Conservation (phyloP, 805 yeast species). For the Saccharomycopsis sp. region DNA sequence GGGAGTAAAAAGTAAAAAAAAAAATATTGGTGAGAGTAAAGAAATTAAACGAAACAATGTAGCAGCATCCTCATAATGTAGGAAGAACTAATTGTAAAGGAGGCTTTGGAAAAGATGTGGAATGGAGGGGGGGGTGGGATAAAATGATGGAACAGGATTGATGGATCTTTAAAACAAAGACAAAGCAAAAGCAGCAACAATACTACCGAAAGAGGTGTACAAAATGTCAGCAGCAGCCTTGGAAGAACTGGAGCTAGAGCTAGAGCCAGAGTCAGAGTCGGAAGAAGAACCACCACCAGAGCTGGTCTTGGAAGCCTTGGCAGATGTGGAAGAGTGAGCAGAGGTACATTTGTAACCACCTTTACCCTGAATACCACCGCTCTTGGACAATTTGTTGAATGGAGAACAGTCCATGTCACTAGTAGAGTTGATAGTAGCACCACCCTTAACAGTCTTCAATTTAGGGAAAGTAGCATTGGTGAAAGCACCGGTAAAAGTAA, state of each 20-base stretch:
- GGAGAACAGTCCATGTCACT: conserved; percentile 76
- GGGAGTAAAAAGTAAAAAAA: no score
- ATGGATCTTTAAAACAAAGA: conserved; percentile 37
- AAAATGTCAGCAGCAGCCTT: conserved; percentile 31
- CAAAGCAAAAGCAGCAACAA: conserved; percentile 40
- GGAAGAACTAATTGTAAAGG: background rate
- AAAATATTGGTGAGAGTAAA: no score
- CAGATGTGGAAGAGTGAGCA: conserved; percentile 43
- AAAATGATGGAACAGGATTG: background rate
- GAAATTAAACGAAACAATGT: no score
- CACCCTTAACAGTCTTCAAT: conserved; percentile 81
- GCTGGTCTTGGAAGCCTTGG: conserved; percentile 28
- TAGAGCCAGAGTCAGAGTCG: conserved; percentile 31
- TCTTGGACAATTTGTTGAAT: conserved; percentile 61
- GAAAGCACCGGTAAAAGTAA: conserved; percentile 71
- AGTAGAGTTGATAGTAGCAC: conserved; percentile 69
- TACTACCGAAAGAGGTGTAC: conserved; percentile 38
- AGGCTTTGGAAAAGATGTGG: background rate
- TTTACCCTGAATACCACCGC: conserved; percentile 89
- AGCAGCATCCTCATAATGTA: no score
- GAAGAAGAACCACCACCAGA: conserved; percentile 25
- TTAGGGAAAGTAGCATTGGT: conserved; percentile 66
- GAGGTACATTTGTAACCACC: conserved; percentile 65
- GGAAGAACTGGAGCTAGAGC: conserved; percentile 31
- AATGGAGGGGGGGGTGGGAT: background rate